Percentiles rank a stretch among this genome's conserved stretches.
Conservation (phyloP, 768 basidiomycete species). For the Amanita subjunquillea region DNA sequence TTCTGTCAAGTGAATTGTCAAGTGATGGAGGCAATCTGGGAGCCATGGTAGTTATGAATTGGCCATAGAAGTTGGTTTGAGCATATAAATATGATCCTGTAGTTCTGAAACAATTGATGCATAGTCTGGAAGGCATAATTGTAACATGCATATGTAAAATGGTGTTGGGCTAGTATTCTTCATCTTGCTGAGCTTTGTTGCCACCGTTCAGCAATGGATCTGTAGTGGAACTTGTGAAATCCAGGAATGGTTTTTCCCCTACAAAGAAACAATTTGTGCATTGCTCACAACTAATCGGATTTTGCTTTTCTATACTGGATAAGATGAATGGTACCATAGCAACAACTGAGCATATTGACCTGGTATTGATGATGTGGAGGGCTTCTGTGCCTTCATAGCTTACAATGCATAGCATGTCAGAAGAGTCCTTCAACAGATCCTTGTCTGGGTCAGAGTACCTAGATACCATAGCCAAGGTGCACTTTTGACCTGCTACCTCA, state of each 20-base stretch:
- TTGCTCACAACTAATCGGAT: background rate
- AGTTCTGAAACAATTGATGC: background rate
- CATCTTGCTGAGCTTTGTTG: background rate
- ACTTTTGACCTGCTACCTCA: background rate
- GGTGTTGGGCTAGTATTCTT: background rate
- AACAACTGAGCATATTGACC: constrained; percentile 6
- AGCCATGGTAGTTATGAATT: background rate
- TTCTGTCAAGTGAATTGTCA: background rate
- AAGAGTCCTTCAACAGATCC: background rate
- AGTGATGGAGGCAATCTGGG: background rate
- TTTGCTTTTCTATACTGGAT: background rate
- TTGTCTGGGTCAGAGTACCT: constrained; percentile 1
- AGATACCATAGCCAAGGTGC: constrained; percentile 1
- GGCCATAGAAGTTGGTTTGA: background rate
- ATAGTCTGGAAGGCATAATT: background rate
- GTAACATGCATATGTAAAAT: too few species aligned
- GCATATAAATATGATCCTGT: background rate
- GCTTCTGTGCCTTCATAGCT: background rate
- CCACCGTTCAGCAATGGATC: background rate
- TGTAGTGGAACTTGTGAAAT: too few species aligned
- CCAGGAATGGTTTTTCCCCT: too few species aligned
- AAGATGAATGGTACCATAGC: constrained; percentile 8
- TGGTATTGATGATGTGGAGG: background rate
- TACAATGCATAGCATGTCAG: background rate
- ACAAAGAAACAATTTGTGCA: too few species aligned